phyloP scores from a whole-genome alignment of 805 yeast species.

The Saccharomyces paradoxus region DNA sequence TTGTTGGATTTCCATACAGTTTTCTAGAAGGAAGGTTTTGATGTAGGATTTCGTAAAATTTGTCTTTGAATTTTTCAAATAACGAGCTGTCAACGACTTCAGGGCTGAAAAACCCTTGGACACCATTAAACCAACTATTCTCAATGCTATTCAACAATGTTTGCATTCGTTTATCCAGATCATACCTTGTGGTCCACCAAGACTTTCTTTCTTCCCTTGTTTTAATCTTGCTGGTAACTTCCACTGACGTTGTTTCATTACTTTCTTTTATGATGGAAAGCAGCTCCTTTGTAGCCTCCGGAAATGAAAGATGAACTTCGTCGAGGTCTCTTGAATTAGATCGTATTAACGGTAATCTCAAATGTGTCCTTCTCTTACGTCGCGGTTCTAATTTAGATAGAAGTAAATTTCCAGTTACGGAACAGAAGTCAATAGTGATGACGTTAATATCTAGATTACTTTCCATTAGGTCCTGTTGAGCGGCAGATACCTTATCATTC shows the following conservation, averaged over 20 bases:
- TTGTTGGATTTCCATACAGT: slow-evolving; percentile 18
- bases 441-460: slow-evolving; percentile 21
- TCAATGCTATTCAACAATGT: slow-evolving; percentile 53
- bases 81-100: slow-evolving; percentile 20
- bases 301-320: slow-evolving; percentile 36
- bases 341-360: slow-evolving; percentile 55
- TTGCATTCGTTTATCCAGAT: slow-evolving; percentile 49
- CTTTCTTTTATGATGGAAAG: slow-evolving; percentile 49
- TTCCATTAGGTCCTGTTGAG: background rate
- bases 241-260: slow-evolving; percentile 48
- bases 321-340: slow-evolving; percentile 39
- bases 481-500: background rate
- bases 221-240: slow-evolving; percentile 43
- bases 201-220: slow-evolving; percentile 51
- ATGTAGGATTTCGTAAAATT: slow-evolving; percentile 36
- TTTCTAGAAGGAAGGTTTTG: slow-evolving; percentile 43
- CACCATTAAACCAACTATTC: slow-evolving; percentile 69
- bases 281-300: slow-evolving; percentile 40
- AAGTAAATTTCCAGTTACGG: slow-evolving; percentile 48
- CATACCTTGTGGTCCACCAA: slow-evolving; percentile 75
- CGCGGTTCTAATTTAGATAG: slow-evolving; percentile 38
- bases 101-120: slow-evolving; percentile 51
- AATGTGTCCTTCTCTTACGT: slow-evolving; percentile 34
- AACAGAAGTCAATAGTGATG: slow-evolving; percentile 53
- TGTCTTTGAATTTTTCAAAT: slow-evolving; percentile 30